Evolutionary conservation across 108 stramenopile genomes (phyloP).

Genomic region (Tribonema minus): DNA sequence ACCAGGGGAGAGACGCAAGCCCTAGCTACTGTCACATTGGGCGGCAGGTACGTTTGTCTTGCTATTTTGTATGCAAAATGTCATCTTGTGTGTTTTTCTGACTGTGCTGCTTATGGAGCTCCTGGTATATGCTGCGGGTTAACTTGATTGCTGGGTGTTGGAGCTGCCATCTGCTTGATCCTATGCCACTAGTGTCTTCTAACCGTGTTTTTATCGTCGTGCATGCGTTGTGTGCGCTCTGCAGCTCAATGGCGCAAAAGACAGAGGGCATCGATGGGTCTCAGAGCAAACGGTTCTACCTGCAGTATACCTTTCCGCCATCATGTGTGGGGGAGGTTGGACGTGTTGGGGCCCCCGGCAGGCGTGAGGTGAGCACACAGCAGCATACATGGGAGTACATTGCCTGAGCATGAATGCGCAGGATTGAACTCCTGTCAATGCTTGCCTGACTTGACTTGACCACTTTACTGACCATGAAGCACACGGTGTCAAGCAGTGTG

Average conservation of each 20-base stretch:
- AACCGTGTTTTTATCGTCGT: too few relatives aligned
- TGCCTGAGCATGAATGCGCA: neutral
- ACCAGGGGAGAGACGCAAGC: conserved; percentile 35
- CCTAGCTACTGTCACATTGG: conserved; percentile 28
- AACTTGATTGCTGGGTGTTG: neutral
- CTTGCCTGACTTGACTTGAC: neutral
- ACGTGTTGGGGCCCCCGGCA: conserved; percentile 74
- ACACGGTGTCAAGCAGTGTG: neutral
- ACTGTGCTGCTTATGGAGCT: neutral
- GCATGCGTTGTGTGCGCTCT: neutral
- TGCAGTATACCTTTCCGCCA: conserved; percentile 91
- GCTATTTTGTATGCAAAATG: neutral
- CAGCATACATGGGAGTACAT: neutral
- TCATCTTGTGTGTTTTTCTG: neutral
- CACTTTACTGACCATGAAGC: neutral
- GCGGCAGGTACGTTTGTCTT: conserved; percentile 1
- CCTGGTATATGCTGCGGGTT: neutral
- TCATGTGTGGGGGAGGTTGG: conserved; percentile 88
- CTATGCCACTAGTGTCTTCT: too few relatives aligned
- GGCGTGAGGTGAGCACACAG: conserved; percentile 59
- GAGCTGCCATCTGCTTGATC: too few relatives aligned
- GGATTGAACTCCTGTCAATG: neutral
- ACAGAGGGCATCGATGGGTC: conserved; percentile 76
- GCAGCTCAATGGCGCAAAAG: conserved; percentile 70
- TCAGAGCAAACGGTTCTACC: conserved; percentile 77